Base-by-base conservation (phyloP, 2,329 filamentous ascomycete genomes). In the Botryotinia narcissicola region DNA sequence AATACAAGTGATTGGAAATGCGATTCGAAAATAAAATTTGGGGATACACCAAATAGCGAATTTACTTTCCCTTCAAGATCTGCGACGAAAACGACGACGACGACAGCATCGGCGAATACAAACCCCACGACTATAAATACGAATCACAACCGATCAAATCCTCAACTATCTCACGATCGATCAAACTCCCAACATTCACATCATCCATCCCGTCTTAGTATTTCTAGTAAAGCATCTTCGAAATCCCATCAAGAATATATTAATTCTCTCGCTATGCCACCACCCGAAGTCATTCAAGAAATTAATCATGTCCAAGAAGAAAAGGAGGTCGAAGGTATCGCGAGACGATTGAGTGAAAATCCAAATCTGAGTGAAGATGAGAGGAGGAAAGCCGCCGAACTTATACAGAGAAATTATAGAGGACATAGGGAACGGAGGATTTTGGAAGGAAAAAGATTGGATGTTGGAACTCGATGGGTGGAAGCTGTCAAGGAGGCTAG, bases 351-450 rank as follows among this genome's bases (percentile, higher is more conserved):
- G 51, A 51, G 14, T 40, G 73, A 77, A 67, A 76, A 83, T 66
- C 84, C 83, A 16, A 35, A 71, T 7, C 44, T 73, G n/a, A 69
- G 74, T 8, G 81, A 83, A 54, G 84, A 82, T 61, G 84, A 83
- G 66, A 83, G 82, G 73, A 79, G 82, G 40, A 83, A 84, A 68
- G 89, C 89, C 3, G 89, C 88, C 5, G 84, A 83, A 35, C 78
- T 89, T 40, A 91, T 91, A 64, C 89, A 93, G 84, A 89, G 91
- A 77, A 92, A 90, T 40, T 97, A 94, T 80, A 87, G 94, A 48
- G 93, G 93, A 9, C 93, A 97, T 81, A 87, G 92, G 71, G 87
- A 89, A 67, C 87, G 93, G 61, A 85, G 93, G 66, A 90, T 93
- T 81, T 85, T 96, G 78, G 82, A 88, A 59, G 93, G 93, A 0